A percentile compares a stretch with the other conserved stretches of the same genome.
These are phyloP conservation scores for Onygenales sp. DNA, from an alignment of 2,329 filamentous ascomycete species.

Conservation along the genomic window DNA sequence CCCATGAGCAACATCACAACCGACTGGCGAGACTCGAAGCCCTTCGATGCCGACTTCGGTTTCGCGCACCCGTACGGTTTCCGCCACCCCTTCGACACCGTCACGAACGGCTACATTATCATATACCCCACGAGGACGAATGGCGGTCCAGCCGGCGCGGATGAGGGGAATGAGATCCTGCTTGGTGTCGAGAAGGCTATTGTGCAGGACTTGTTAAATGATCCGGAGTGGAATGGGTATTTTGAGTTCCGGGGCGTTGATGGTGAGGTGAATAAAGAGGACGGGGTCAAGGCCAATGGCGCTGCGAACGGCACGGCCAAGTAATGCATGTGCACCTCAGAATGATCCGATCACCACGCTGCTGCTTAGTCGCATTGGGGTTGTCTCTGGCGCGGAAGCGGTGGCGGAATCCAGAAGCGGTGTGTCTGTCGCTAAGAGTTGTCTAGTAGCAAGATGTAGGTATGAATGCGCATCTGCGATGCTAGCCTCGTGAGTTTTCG, in stretches of 20 bases:
- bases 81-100: constrained; percentile 23
- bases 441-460: too few species aligned
- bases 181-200: constrained; percentile 28
- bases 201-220: constrained; percentile 21
- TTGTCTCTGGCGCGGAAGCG: too few species aligned
- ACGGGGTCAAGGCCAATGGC: too few species aligned
- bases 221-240: constrained; percentile 27
- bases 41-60: constrained; percentile 26
- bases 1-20: constrained; percentile 28
- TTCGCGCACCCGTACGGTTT: constrained; percentile 26
- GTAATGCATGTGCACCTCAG: too few species aligned
- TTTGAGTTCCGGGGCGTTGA: constrained; percentile 32
- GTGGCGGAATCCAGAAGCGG: too few species aligned
- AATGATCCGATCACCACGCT: too few species aligned
- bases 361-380: too few species aligned
- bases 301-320: too few species aligned
- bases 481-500: too few species aligned
- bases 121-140: constrained; percentile 23
- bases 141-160: constrained; percentile 14
- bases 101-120: constrained; percentile 20
- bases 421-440: too few species aligned
- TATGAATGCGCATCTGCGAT: too few species aligned
- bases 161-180: constrained; percentile 29
- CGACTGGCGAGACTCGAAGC: constrained; percentile 26
- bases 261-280: not conserved